Conservation (phyloP, 2,329 filamentous ascomycete species). For the Ophiostoma angusticollis region DNA sequence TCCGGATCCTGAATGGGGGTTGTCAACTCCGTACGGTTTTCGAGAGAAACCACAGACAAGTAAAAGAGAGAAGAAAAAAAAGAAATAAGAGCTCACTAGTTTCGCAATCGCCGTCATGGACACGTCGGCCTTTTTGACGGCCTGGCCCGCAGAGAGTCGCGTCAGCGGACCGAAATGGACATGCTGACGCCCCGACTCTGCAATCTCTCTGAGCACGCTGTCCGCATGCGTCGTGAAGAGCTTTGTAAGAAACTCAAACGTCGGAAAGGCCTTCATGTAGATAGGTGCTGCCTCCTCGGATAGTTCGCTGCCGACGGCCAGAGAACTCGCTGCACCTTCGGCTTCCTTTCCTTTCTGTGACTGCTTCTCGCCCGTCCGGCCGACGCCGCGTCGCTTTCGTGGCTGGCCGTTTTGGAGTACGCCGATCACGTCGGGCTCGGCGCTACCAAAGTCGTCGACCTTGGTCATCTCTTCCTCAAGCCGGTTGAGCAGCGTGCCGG, state of each 20-base stretch:
- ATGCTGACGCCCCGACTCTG: conserved; percentile 54
- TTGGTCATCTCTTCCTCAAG: conserved; percentile 11
- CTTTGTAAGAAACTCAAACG: conserved; percentile 50
- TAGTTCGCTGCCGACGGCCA: conserved; percentile 5
- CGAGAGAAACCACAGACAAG: no score
- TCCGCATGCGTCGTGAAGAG: conserved; percentile 45
- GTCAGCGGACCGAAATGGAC: conserved; percentile 51
- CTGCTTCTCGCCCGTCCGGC: neutral
- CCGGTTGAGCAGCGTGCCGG: conserved; percentile 26
- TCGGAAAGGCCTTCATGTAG: conserved; percentile 40
- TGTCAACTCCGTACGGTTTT: no score
- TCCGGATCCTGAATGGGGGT: conserved; percentile 14
- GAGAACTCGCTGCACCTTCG: conserved; percentile 14
- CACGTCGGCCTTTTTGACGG: conserved; percentile 41
- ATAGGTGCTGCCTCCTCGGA: conserved; percentile 17
- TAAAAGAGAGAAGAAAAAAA: no score
- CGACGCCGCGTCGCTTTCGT: neutral
- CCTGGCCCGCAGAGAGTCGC: conserved; percentile 30
- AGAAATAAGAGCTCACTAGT: conserved; percentile 18
- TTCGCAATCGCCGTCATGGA: conserved; percentile 33
- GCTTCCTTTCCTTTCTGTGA: neutral
- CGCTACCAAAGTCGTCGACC: conserved; percentile 5
- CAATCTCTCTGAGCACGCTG: conserved; percentile 53
- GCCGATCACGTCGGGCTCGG: conserved; percentile 5
- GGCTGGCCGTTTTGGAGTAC: conserved; percentile 3